phyloP scores from a whole-genome alignment of 768 basidiomycete species.

The Sarcomyxa edulis region DNA sequence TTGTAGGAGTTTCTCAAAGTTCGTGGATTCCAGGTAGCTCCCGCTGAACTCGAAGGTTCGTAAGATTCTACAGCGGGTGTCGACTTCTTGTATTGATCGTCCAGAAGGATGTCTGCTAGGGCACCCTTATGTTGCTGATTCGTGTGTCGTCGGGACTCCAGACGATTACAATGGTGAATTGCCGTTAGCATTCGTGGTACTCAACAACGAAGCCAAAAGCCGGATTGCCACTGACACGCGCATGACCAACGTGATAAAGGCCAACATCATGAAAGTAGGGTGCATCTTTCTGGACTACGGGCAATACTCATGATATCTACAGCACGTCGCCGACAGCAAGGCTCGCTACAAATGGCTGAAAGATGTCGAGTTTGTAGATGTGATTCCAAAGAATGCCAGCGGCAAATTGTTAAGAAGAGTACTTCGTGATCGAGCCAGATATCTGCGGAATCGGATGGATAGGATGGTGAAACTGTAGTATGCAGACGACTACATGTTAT shows the following conservation, averaged over 20 bases:
- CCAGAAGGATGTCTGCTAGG: conserved; percentile 44
- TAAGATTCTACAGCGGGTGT: conserved; percentile 38
- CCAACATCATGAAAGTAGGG: no score
- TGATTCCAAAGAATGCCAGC: conserved; percentile 52
- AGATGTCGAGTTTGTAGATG: conserved; percentile 36
- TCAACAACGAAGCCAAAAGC: conserved; percentile 32
- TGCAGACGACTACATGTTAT: no score
- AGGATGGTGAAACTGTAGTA: no score
- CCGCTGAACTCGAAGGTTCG: conserved; percentile 38
- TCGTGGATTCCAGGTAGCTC: conserved; percentile 57
- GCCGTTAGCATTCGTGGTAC: conserved; percentile 58
- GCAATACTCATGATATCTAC: no score
- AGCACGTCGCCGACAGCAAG: conserved; percentile 47
- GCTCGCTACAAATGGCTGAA: conserved; percentile 45
- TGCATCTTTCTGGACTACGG: no score
- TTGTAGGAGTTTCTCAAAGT: conserved; percentile 65
- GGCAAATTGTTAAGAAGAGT: conserved; percentile 49
- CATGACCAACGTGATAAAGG: no score
- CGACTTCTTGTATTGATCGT: no score
- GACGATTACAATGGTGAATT: conserved; percentile 62
- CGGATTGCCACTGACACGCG: conserved; percentile 19
- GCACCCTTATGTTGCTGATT: conserved; percentile 53
- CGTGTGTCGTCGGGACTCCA: conserved; percentile 55
- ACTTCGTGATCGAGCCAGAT: conserved; percentile 24
- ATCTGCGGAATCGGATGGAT: no score